These are phyloP conservation scores for Komagataella mondaviorum DNA, from an alignment of 805 yeast species.

Conservation along the genomic window DNA sequence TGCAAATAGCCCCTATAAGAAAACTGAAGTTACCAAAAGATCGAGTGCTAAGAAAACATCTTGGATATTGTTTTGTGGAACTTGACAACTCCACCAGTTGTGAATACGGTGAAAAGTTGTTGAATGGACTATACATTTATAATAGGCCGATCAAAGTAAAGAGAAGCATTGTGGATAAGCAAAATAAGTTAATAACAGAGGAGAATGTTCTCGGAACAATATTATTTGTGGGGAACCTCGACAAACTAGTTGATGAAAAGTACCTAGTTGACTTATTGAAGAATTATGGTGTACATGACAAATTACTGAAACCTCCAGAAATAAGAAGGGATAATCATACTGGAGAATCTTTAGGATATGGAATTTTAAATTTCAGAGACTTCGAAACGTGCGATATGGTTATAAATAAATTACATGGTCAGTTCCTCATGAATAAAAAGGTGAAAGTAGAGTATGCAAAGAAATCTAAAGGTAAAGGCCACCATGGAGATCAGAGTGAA, in stretches of 20 bases:
- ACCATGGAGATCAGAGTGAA: slow-evolving; percentile 75
- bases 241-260: slow-evolving; percentile 49
- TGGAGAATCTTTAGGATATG: slow-evolving; percentile 47
- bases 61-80: slow-evolving; percentile 85
- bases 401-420: slow-evolving; percentile 52
- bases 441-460: slow-evolving; percentile 62
- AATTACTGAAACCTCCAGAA: slow-evolving; percentile 32
- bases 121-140: slow-evolving; percentile 48
- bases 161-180: slow-evolving; percentile 23
- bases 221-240: slow-evolving; percentile 45
- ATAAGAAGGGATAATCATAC: slow-evolving; percentile 32
- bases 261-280: slow-evolving; percentile 43
- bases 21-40: slow-evolving; percentile 71
- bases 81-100: slow-evolving; percentile 47
- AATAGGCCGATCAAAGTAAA: slow-evolving; percentile 50
- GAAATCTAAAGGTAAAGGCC: slow-evolving; percentile 32
- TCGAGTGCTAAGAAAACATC: slow-evolving; percentile 52
- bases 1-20: slow-evolving; percentile 73
- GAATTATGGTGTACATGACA: slow-evolving; percentile 40
- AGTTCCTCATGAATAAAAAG: slow-evolving; percentile 52
- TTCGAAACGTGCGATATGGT: slow-evolving; percentile 66
- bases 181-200: slow-evolving; percentile 1
- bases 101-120: slow-evolving; percentile 48
- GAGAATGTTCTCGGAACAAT: slow-evolving; percentile 30
- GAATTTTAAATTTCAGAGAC: slow-evolving; percentile 47